Evolutionary conservation across 441 rosid species (phyloP), one percentile per base, ranked within the genome.

Genomic region (Syzygium syzygioides): DNA sequence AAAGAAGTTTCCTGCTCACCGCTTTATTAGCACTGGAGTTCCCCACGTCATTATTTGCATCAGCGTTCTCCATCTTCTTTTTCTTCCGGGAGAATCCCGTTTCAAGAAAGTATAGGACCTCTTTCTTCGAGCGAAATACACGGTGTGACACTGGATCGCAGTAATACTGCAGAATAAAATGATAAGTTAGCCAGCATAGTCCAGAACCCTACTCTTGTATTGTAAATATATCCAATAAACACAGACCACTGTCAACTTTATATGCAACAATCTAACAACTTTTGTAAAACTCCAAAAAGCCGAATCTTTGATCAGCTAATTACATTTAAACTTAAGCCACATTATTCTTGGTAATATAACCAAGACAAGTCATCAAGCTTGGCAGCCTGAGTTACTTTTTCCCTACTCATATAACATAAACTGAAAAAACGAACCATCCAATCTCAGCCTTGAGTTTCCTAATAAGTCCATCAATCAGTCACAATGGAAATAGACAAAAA

Each of bases 51-150:
- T 55, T 57, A 54, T 85, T 57, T 54, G 62, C 48, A 17, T 85
- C 86, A 85, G 86, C 62, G 48, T 57, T 85, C 62, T 85, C 86
- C 66, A 55, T 90, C 90, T 86, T 95, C 90, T 64, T 94, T 89
- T 25, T 88, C 87, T 85, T 87, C 34, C 89, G 92, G 55, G 89
- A 18, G 0, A 88, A 89, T 90, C 99, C 99, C 12, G 93, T 93
- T 92, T 95, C 97, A 90, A 97, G 89, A 90, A 89, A 97, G 93
- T 92, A 86, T 45, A 92, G 90, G 66, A 95, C 98, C 88, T 96
- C 99, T 87, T 89, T 94, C 93, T 89, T 97, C 14, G 99, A 96
- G 87, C 99, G 93, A 91, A 96, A 96, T 87, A 91, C 91, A 18
- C 92, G 95, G 53, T 93, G 91, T 3, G 97, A 89, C 34, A 86